phyloP scores from a whole-genome alignment of 2,329 filamentous ascomycete species.

The Colletotrichum kahawae region DNA sequence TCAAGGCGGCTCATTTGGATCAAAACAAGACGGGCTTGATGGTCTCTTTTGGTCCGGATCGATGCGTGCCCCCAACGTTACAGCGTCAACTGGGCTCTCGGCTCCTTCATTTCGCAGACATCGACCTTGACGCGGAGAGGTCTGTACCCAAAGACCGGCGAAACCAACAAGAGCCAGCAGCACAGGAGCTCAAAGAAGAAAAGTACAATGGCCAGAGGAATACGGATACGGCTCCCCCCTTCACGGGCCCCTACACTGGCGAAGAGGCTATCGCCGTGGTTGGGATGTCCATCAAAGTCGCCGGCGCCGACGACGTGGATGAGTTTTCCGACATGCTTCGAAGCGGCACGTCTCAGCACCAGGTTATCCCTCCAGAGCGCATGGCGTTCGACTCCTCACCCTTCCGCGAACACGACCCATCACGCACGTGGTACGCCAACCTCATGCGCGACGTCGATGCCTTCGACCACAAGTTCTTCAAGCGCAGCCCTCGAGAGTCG shows the following conservation, averaged over 20 bases:
- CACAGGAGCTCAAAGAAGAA: no score
- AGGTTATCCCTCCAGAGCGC: neutral
- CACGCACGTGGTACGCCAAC: slow-evolving; percentile 23
- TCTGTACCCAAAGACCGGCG: slow-evolving; percentile 16
- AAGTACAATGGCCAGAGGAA: no score
- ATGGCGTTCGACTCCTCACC: neutral
- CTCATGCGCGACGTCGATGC: slow-evolving; percentile 26
- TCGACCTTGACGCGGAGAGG: neutral
- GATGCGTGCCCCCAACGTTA: slow-evolving; percentile 36
- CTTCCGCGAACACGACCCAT: neutral
- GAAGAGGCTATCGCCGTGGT: slow-evolving; percentile 36
- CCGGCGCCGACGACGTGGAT: slow-evolving; percentile 40
- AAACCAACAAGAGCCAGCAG: no score
- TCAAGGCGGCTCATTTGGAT: neutral
- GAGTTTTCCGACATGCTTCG: slow-evolving; percentile 37
- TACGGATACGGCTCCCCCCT: no score
- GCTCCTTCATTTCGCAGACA: slow-evolving; percentile 10
- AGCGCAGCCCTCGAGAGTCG: slow-evolving; percentile 32
- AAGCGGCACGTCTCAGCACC: slow-evolving; percentile 11
- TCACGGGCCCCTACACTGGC: neutral
- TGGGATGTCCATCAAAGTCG: slow-evolving; percentile 46
- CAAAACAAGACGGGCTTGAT: slow-evolving; percentile 13
- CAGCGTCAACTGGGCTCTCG: slow-evolving; percentile 23
- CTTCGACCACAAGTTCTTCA: slow-evolving; percentile 47
- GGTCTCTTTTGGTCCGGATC: slow-evolving; percentile 41